Evolutionary conservation across 495 filamentous ascomycete genomes (phyloP), one percentile per base, ranked within the genome.

Genomic region (Hypoxylon rickii): DNA sequence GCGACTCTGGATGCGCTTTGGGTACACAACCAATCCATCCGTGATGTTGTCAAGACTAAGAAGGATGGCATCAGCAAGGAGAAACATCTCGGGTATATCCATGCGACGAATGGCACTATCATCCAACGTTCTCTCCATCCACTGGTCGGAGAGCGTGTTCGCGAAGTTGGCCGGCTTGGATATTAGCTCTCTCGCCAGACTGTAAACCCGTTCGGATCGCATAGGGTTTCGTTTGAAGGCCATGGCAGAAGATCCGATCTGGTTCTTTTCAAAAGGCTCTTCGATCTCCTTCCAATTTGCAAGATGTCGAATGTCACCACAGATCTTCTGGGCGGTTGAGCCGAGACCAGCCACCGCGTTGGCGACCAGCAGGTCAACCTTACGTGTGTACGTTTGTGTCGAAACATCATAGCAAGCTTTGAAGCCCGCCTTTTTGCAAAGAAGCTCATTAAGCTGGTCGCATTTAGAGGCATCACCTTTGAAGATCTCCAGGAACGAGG

Each of bases 151-250:
- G 68, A 88, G 91, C 8, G 93, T 97, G 65, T 90, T 84, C 22
- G 86, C 71, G 49, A 84, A 85, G 62, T 88, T 82, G 59, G 83
- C 83, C 39, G 83, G 82, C 32, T 88, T 75, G 64, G 85, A 88
- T 16, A 71, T 66, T 40, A 92, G 79, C 57, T 87, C 76, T 26
- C 89, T 84, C 29, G 87, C 88, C 8, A 98, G 83, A 15, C 81
- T 81, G 72, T 82, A 90, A 51, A 96, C 83, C 57, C 92, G 82
- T 74, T 98, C 94, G 33, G 79, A 89, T 34, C 92, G 86, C 89
- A 96, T 96, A 20, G 68, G 72, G n/a, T 96, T 96, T 41, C 87
- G 79, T 76, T 96, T 97, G 76, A 94, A 97, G 7, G 91, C 91
- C 89, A 88, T 85, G 3, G 66, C 62, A 7, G 63, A 63, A 12